Base-by-base conservation (phyloP, 371 early-diverging fungal genomes). In the Batkoa obscura region DNA sequence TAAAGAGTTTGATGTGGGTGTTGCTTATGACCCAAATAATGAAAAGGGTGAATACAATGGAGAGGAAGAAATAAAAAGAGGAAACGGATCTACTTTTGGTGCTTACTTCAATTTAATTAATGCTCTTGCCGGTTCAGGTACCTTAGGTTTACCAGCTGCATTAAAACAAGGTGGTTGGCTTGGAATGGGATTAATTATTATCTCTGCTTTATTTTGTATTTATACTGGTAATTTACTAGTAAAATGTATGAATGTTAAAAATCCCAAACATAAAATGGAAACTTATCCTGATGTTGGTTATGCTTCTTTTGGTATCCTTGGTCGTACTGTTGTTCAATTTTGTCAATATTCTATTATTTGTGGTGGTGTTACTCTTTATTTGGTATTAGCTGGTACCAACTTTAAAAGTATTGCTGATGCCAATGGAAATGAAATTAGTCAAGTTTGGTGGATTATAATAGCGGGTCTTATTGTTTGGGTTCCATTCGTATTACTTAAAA, bases 101-200 rank as follows among this genome's bases (percentile, higher is more conserved):
- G 56, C 56, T 17, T 55, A 55, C 17, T 55, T 55, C 56, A 55
- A 41, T 36, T 35, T 55, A 8, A 10, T 55, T 23, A 43, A 42
- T 45, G 56, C 56, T 8, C 36, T 55, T 12, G 56, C 56, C n/a
- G 56, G 56, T 35, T 23, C 46, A 4, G 92, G 92, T 30, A 78
- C 88, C 10, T 70, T 90, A 4, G 86, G 87, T 50, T 71, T 92
- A 12, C 88, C 90, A 15, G 81, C 73, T 51, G 83, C 86, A 15
- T 68, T 92, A 17, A 75, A 66, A 23, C 76, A 81, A 56, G 79
- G 83, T 49, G 90, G 90, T 13, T 92, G 92, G 92, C 62, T 82
- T n/a, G 85, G 84, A 50, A 55, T 86, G 2, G 34, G 76, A 12
- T 73, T 89, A 57, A 72, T 92, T n/a, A 65, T 79, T 13, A 68